Evolutionary conservation across 106 monocot species (phyloP).

Genomic region (Dactylorhiza incarnata): DNA sequence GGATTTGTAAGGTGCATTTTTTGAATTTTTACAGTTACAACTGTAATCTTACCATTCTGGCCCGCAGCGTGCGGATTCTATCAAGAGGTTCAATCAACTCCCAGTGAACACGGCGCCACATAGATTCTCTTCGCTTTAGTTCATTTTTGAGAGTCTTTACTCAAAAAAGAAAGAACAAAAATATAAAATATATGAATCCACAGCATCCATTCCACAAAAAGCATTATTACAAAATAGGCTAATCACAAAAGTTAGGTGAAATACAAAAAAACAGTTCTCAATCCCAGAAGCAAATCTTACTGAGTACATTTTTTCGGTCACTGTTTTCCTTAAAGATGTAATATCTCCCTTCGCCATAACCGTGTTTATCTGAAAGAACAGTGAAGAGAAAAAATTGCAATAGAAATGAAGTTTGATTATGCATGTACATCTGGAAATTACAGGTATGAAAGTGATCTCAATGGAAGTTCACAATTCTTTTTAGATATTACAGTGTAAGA

Average conservation of each 20-base stretch:
- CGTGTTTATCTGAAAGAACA: constrained; percentile 62
- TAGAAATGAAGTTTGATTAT: not conserved
- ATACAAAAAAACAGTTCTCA: not conserved
- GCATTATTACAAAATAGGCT: not conserved
- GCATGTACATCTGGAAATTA: not conserved
- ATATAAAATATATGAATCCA: not conserved
- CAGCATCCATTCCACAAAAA: not conserved
- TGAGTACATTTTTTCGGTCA: constrained; percentile 95
- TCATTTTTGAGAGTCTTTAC: constrained; percentile 89
- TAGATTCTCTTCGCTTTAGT: constrained; percentile 71
- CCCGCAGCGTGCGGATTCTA: constrained; percentile 75
- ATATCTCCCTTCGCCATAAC: constrained; percentile 67
- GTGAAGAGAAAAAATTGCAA: not conserved
- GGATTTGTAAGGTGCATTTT: not conserved
- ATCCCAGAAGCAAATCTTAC: constrained; percentile 35
- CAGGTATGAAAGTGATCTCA: not conserved
- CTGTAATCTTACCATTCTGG: constrained; percentile 66
- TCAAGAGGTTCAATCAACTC: constrained; percentile 76
- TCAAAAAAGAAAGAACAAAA: not conserved
- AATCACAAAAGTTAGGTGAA: not conserved
- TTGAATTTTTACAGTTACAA: not conserved
- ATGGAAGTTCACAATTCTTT: not conserved
- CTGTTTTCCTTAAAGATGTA: constrained; percentile 70
- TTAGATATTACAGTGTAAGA: not conserved
- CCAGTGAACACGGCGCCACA: constrained; percentile 87